Base-by-base conservation (phyloP, 2,329 filamentous ascomycete species). In the Xylariaceae sp. region DNA sequence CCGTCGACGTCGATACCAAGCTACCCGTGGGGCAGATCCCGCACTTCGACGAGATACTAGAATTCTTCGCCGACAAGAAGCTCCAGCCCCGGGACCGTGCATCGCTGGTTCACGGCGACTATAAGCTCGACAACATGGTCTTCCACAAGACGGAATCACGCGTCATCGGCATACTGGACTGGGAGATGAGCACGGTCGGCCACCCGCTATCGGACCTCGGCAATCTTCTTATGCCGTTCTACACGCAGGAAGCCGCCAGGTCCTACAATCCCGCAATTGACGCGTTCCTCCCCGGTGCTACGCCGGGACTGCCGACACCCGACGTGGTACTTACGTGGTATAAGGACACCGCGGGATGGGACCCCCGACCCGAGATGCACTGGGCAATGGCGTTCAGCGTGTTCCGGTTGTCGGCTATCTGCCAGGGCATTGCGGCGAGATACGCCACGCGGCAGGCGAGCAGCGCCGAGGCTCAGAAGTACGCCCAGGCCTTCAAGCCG, bases 141-240 rank as follows among this genome's bases (percentile, higher is more conserved):
- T 99, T 95, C 70, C 89, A 96, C 75, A 88, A 88, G 73, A 92
- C 88, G 0, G 87, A 92, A 70, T 84, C 92, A 5, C 78, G 85
- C 49, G 92, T 97, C 12, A 92, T 97, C 71, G 94, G 92, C 3
- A 91, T 97, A 51, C 74, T 97, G 5, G 94, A 99, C 74, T 97
- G 92, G 92, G 94, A 97, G 75, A 96, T 99, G 90, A 91, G 90
- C 34, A 97, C 94, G 0, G 86, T 96, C 51, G 94, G 94, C n/a
- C 92, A 99, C 70, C 94, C 94, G 1, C 80, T 97, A 19, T 92
- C 88, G 5, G 94, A 99, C 69, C 76, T 97, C 39, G 85, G 86
- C 70, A 97, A 97, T 72, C 77, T 97, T 16, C 57, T 61, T 30
- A 51, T 47, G 49, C 57, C 59, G 0, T 59, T 47, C 45, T 61